These are phyloP conservation scores for Pleurotus salmoneostramineus DNA, from an alignment of 768 basidiomycete species.

Conservation along the genomic window DNA sequence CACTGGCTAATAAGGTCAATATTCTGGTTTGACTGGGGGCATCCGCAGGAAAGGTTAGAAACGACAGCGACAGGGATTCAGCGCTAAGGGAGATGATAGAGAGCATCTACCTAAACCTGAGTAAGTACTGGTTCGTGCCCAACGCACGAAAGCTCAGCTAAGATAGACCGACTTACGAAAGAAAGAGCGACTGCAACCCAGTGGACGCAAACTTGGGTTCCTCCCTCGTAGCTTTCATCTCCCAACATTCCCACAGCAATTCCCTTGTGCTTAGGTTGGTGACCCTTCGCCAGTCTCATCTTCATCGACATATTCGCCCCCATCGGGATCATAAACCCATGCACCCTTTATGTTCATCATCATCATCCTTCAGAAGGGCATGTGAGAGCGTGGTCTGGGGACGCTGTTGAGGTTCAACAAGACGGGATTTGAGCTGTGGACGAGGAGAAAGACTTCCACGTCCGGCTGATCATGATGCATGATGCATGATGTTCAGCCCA, in stretches of 20 bases:
- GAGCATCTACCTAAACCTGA: too few relatives aligned
- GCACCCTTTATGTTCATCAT: constrained; percentile 20
- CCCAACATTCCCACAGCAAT: constrained; percentile 53
- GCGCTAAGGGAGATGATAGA: too few relatives aligned
- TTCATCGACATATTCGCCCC: constrained; percentile 15
- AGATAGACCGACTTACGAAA: too few relatives aligned
- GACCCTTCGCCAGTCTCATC: constrained; percentile 19
- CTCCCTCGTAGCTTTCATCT: constrained; percentile 41
- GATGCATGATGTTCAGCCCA: constrained; percentile 34
- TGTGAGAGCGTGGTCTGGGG: constrained; percentile 18
- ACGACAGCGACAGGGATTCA: too few relatives aligned
- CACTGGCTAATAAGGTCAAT: too few relatives aligned
- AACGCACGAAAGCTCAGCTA: too few relatives aligned
- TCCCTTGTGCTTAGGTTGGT: constrained; percentile 44
- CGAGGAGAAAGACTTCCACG: constrained; percentile 50
- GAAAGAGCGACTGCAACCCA: too few relatives aligned
- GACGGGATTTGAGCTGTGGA: constrained; percentile 55
- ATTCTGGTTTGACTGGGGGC: too few relatives aligned
- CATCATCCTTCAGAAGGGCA: constrained; percentile 18
- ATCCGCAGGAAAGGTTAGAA: too few relatives aligned
- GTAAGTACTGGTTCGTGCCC: too few relatives aligned
- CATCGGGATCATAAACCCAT: constrained; percentile 24
- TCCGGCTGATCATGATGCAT: constrained; percentile 46
- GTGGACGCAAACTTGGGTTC: constrained; percentile 26
- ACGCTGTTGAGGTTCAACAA: constrained; percentile 66